These are phyloP conservation scores for Ogataea populi-albae DNA, from an alignment of 805 yeast genomes.

Conservation along the genomic window DNA sequence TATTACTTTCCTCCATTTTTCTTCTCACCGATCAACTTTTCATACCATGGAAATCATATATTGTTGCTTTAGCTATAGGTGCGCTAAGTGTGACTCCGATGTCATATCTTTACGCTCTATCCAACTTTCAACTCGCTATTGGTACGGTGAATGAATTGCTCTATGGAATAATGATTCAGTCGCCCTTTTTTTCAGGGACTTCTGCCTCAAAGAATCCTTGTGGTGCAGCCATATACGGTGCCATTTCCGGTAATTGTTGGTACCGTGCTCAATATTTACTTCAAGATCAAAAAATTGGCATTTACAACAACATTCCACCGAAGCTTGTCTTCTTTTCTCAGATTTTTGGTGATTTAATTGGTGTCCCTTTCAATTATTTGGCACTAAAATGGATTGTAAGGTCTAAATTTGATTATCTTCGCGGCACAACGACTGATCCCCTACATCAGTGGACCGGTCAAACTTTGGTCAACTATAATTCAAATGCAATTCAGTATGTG, in stretches of 20 bases:
- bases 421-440: conserved; percentile 36
- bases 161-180: conserved; percentile 45
- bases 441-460: conserved; percentile 55
- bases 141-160: conserved; percentile 51
- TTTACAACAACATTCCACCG: conserved; percentile 54
- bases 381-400: conserved; percentile 47
- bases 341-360: conserved; percentile 49
- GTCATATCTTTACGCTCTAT: conserved; percentile 47
- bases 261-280: conserved; percentile 43
- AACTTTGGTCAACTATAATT: conserved; percentile 37
- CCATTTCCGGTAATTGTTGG: conserved; percentile 55
- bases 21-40: conserved; percentile 30
- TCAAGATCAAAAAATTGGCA: conserved; percentile 47
- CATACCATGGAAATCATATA: conserved; percentile 38
- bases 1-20: conserved; percentile 34
- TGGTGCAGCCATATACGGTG: conserved; percentile 47
- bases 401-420: conserved; percentile 35
- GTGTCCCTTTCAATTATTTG: conserved; percentile 50
- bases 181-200: conserved; percentile 16
- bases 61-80: conserved; percentile 44
- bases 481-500: conserved; percentile 52
- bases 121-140: conserved; percentile 51
- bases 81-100: conserved; percentile 46
- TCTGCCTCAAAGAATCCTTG: conserved; percentile 39
- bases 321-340: conserved; percentile 48